A percentile compares a stretch with the other conserved stretches of the same genome.
Conservation (phyloP, 2,329 filamentous ascomycete genomes). For the Neofusicoccum umdonicola region DNA sequence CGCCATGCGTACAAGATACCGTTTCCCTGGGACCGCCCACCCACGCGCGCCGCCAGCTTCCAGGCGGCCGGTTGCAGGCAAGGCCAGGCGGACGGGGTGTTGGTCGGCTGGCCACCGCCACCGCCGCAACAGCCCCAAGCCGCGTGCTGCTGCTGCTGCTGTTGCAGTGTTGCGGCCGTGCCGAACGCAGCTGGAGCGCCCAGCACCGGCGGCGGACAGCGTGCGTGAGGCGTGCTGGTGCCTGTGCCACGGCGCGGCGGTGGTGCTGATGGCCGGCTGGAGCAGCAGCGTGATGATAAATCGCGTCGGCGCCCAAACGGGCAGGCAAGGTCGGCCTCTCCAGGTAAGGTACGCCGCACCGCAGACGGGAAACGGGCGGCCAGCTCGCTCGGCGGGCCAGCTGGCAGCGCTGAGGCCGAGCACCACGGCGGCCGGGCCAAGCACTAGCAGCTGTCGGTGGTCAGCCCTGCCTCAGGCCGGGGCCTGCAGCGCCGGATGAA, state of each 20-base stretch:
- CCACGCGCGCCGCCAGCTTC: background rate
- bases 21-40: background rate
- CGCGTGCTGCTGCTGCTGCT: no score
- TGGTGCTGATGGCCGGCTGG: background rate
- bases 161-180: no score
- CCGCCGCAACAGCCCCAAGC: background rate
- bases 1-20: background rate
- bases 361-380: background rate
- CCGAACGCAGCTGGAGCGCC: background rate
- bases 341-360: no score
- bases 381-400: background rate
- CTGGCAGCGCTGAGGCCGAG: background rate
- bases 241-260: background rate
- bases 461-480: conserved; percentile 1
- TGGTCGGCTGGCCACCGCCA: conserved; percentile 7
- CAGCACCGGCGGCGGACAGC: no score
- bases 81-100: background rate
- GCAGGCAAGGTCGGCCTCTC: background rate
- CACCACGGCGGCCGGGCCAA: no score
- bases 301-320: background rate
- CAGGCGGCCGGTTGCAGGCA: background rate
- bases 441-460: background rate
- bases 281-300: no score
- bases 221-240: background rate
- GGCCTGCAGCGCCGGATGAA: background rate